Evolutionary conservation across 176 grass and related monocot genomes (phyloP).

Genomic region (Calamus simplicifolius): DNA sequence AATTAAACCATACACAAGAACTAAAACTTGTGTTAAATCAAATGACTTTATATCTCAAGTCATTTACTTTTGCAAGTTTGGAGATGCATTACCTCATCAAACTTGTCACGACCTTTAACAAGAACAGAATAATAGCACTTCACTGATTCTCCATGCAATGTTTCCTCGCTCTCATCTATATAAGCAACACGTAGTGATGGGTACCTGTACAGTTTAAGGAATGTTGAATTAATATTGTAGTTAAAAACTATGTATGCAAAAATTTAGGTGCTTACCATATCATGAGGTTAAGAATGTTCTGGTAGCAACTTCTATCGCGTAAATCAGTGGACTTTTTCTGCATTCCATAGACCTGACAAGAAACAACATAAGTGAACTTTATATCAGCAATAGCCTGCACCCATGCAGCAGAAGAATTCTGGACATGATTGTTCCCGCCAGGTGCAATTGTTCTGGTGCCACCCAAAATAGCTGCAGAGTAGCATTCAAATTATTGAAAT

Average conservation of each 20-base stretch:
- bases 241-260: not conserved
- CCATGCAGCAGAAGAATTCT: not conserved
- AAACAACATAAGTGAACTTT: constrained; percentile 97
- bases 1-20: no score
- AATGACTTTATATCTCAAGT: no score
- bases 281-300: constrained; percentile 91
- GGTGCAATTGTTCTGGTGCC: constrained; percentile 15
- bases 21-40: no score
- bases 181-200: constrained; percentile 80
- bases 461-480: constrained; percentile 32
- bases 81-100: constrained; percentile 56
- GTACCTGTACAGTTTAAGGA: constrained; percentile 31
- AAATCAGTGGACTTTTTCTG: constrained; percentile 53
- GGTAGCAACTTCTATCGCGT: constrained; percentile 51
- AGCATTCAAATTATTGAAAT: not conserved
- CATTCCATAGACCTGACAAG: constrained; percentile 87
- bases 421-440: constrained; percentile 17
- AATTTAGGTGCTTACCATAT: constrained; percentile 27
- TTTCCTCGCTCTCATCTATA: constrained; percentile 66
- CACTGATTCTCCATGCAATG: constrained; percentile 28
- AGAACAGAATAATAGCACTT: constrained; percentile 98
- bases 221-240: constrained; percentile 6
- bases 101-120: constrained; percentile 81
- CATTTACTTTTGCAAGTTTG: constrained; percentile 3
- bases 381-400: constrained; percentile 67